Conservation (phyloP, 2,329 filamentous ascomycete species). For the Cladobotryum mycophilum region DNA sequence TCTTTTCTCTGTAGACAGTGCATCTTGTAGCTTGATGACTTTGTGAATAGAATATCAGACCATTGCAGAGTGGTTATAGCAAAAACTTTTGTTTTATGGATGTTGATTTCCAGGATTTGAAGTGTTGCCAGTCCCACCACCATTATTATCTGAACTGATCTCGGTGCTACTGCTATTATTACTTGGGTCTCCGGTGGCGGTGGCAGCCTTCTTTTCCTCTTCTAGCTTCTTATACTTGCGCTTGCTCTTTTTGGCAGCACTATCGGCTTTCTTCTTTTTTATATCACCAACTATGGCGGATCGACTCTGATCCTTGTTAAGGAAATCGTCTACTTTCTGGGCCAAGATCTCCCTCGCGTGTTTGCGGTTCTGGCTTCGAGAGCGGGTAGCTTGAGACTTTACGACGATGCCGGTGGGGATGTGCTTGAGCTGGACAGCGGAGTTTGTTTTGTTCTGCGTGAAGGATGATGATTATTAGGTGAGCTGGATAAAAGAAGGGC, state of each 20-base stretch:
- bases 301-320: slow-evolving; percentile 65
- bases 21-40: no score
- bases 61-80: no score
- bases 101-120: background rate
- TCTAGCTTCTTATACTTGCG: slow-evolving; percentile 67
- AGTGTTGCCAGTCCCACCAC: no score
- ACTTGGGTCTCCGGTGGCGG: background rate
- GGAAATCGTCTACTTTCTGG: slow-evolving; percentile 64
- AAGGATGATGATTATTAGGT: background rate
- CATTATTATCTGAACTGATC: background rate
- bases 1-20: background rate
- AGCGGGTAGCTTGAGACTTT: slow-evolving; percentile 89
- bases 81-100: background rate
- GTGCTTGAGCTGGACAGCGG: slow-evolving; percentile 88
- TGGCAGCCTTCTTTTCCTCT: slow-evolving; percentile 35
- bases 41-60: no score
- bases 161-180: background rate
- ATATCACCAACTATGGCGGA: slow-evolving; percentile 56
- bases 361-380: slow-evolving; percentile 78
- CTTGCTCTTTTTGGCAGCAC: slow-evolving; percentile 72
- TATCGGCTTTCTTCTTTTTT: slow-evolving; percentile 65
- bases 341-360: slow-evolving; percentile 74
- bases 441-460: slow-evolving; percentile 84
- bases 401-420: slow-evolving; percentile 85
- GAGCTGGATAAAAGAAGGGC: slow-evolving; percentile 3